These are phyloP conservation scores for Atkinsonella hypoxylon DNA, from an alignment of 2,329 filamentous ascomycete genomes.

Conservation along the genomic window DNA sequence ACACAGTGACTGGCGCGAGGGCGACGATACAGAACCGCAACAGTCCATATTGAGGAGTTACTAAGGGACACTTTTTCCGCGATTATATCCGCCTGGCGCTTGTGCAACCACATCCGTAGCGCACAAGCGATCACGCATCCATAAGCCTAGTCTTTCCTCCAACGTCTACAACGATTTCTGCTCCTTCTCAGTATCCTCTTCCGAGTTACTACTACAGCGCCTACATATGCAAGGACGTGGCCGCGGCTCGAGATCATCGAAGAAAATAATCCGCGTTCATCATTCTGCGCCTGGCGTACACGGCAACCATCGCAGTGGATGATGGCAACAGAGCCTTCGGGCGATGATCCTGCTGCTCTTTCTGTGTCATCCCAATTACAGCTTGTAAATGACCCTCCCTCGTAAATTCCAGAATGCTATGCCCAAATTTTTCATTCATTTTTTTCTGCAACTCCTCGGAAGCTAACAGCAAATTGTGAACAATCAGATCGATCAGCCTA, in stretches of 20 bases:
- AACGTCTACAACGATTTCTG: background rate
- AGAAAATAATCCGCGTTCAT: slow-evolving; percentile 8
- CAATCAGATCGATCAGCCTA: slow-evolving; percentile 23
- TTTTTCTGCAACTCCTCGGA: background rate
- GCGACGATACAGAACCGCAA: slow-evolving; percentile 1
- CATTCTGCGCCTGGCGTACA: slow-evolving; percentile 19
- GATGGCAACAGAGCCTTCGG: slow-evolving; percentile 52
- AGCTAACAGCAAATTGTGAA: background rate
- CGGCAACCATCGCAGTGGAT: slow-evolving; percentile 31
- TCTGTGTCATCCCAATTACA: slow-evolving; percentile 34
- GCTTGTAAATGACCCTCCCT: slow-evolving; percentile 24
- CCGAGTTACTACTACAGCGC: background rate
- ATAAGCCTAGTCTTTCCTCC: background rate
- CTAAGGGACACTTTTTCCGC: background rate
- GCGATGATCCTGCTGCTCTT: slow-evolving; percentile 41
- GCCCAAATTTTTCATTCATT: background rate
- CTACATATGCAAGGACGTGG: background rate
- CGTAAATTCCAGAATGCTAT: background rate
- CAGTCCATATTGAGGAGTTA: background rate
- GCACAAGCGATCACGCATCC: background rate
- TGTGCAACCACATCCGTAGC: background rate
- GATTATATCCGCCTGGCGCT: background rate
- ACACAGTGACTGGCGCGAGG: slow-evolving; percentile 1
- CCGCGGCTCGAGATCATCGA: slow-evolving; percentile 10
- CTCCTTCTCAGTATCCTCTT: background rate